phyloP scores from a whole-genome alignment of 768 basidiomycete species.

The Rhodocollybia butyracea region DNA sequence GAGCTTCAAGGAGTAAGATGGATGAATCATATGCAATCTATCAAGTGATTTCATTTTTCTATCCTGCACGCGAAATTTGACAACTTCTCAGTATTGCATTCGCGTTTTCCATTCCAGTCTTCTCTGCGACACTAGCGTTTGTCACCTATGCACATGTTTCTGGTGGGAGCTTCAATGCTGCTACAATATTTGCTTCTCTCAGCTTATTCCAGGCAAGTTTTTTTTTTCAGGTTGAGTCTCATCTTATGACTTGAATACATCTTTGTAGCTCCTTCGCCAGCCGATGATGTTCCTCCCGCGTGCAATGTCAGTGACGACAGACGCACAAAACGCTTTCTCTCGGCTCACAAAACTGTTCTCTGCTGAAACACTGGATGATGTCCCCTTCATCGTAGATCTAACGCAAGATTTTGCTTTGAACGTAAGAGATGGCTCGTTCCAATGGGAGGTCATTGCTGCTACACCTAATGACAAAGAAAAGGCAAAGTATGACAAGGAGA shows the following conservation, averaged over 20 bases:
- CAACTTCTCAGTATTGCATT: conserved; percentile 39
- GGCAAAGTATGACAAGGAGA: no score
- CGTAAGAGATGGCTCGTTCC: conserved; percentile 56
- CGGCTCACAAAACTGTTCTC: conserved; percentile 50
- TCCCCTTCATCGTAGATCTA: conserved; percentile 40
- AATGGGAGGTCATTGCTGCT: conserved; percentile 49
- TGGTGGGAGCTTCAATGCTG: conserved; percentile 56
- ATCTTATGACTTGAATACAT: neutral
- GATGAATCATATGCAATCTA: conserved; percentile 60
- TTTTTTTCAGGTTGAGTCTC: neutral
- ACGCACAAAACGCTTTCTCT: conserved; percentile 59
- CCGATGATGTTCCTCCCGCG: conserved; percentile 70
- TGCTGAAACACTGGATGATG: conserved; percentile 47
- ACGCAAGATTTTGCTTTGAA: conserved; percentile 45
- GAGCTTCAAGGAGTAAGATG: conserved; percentile 55
- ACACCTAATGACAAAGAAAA: no score
- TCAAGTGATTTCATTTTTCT: conserved; percentile 37
- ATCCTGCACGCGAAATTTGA: no score
- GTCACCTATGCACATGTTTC: conserved; percentile 59
- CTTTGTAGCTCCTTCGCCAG: conserved; percentile 54
- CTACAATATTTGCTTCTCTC: conserved; percentile 67
- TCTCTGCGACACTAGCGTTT: conserved; percentile 66
- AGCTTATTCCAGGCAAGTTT: conserved; percentile 50
- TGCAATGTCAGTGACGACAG: conserved; percentile 57
- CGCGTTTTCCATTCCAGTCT: conserved; percentile 56